Percentiles rank a stretch among this genome's conserved stretches.
These are phyloP conservation scores for Neurospora pannonica DNA, from an alignment of 495 filamentous ascomycete genomes.

Conservation along the genomic window DNA sequence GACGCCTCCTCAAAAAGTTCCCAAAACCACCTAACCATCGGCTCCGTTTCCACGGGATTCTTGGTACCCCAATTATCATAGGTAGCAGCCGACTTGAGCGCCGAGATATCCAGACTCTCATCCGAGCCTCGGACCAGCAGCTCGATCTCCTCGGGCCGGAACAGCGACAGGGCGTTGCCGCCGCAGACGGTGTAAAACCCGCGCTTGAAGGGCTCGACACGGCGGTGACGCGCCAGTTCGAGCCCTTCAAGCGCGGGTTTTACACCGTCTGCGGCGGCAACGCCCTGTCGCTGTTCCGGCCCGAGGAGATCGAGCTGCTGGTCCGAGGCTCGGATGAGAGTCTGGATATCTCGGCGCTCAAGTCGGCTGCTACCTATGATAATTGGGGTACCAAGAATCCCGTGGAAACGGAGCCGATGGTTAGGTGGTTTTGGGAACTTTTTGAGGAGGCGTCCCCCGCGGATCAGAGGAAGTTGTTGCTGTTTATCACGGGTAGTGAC, in stretches of 20 bases:
- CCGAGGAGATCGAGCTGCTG: slow-evolving; percentile 88
- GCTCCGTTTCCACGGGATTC: slow-evolving; percentile 44
- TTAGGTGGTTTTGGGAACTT: slow-evolving; percentile 85
- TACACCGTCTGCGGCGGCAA: slow-evolving; percentile 90
- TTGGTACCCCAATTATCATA: slow-evolving; percentile 67
- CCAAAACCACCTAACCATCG: slow-evolving; percentile 84
- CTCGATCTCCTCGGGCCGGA: slow-evolving; percentile 93
- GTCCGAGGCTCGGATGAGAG: slow-evolving; percentile 81
- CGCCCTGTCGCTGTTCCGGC: slow-evolving; percentile 80
- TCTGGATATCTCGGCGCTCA: slow-evolving; percentile 67
- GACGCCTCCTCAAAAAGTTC: slow-evolving; percentile 58
- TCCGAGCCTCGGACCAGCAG: slow-evolving; percentile 83
- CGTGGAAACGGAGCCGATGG: slow-evolving; percentile 50
- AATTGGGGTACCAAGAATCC: slow-evolving; percentile 50
- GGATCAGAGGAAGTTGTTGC: slow-evolving; percentile 68
- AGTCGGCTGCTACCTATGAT: slow-evolving; percentile 73
- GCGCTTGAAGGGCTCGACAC: slow-evolving; percentile 83
- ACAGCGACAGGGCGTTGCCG: slow-evolving; percentile 80
- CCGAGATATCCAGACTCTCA: slow-evolving; percentile 67
- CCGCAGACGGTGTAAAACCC: slow-evolving; percentile 92
- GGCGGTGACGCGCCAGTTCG: slow-evolving; percentile 73
- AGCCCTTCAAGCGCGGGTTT: slow-evolving; percentile 92
- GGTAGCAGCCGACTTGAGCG: slow-evolving; percentile 65
- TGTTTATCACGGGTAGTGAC: slow-evolving; percentile 91
- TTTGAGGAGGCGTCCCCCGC: slow-evolving; percentile 56